phyloP scores from a whole-genome alignment of 441 rosid genomes.

The Mallotus japonicus region DNA sequence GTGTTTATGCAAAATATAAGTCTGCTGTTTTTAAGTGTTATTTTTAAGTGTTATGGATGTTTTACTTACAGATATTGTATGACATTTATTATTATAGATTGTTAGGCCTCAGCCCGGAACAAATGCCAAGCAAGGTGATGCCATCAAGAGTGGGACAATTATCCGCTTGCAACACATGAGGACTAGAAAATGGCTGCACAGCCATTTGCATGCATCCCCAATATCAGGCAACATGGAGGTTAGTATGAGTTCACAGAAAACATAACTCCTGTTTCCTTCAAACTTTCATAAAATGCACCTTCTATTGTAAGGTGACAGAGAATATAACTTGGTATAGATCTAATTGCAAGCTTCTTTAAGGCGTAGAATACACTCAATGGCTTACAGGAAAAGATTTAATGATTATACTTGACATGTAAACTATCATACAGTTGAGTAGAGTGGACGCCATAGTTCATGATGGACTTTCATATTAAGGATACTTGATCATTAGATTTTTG shows the following conservation, averaged over 20 bases:
- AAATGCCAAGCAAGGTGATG: conserved; percentile 78
- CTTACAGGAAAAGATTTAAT: not conserved
- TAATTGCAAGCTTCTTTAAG: not conserved
- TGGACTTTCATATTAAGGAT: not conserved
- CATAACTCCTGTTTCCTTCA: not conserved
- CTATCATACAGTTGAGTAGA: not conserved
- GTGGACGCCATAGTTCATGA: not conserved
- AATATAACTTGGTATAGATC: not conserved
- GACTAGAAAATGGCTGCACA: conserved; percentile 92
- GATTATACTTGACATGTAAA: not conserved
- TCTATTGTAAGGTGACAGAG: not conserved
- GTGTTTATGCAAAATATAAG: too few species aligned
- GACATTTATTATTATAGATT: conserved; percentile 41
- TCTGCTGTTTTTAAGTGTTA: too few species aligned
- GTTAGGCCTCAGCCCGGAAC: conserved; percentile 64
- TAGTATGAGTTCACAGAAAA: conserved; percentile 7
- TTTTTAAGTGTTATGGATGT: not conserved
- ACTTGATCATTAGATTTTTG: not conserved
- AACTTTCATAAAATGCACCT: not conserved
- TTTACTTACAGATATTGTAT: not conserved
- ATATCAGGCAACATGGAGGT: conserved; percentile 97
- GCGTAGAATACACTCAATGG: not conserved
- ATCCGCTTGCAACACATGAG: conserved; percentile 88
- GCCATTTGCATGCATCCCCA: conserved; percentile 92
- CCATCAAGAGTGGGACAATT: conserved; percentile 59